These are phyloP conservation scores for Komagataella populi DNA, from an alignment of 805 yeast species.

Conservation along the genomic window DNA sequence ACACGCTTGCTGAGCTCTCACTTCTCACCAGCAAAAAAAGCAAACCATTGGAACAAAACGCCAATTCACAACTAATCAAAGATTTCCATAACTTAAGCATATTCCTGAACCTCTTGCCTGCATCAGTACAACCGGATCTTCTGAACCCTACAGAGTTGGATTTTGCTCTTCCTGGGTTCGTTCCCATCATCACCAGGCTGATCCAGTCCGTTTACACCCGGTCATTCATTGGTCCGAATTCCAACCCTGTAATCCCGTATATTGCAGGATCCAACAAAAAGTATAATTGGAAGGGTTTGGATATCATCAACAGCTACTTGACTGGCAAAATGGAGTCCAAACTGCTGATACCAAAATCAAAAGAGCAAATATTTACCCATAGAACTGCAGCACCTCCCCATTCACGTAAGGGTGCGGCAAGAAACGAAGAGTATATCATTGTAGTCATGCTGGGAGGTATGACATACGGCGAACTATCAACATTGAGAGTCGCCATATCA, in stretches of 20 bases:
- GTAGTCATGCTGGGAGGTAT: slow-evolving; percentile 71
- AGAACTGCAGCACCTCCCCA: slow-evolving; percentile 16
- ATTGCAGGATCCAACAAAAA: slow-evolving; percentile 13
- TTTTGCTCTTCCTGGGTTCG: slow-evolving; percentile 69
- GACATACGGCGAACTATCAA: slow-evolving; percentile 72
- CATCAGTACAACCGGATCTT: slow-evolving; percentile 9
- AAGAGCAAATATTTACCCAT: slow-evolving; percentile 13
- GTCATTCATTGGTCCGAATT: slow-evolving; percentile 25
- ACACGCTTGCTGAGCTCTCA: slow-evolving; percentile 32
- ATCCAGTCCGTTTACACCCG: slow-evolving; percentile 57
- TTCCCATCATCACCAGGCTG: slow-evolving; percentile 61
- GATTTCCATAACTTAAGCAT: slow-evolving; percentile 19
- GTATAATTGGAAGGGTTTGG: slow-evolving; percentile 27
- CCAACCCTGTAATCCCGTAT: slow-evolving; percentile 9
- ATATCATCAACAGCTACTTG: slow-evolving; percentile 25
- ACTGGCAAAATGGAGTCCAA: slow-evolving; percentile 20
- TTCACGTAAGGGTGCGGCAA: slow-evolving; percentile 5
- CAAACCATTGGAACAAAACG: not conserved
- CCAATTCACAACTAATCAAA: slow-evolving; percentile 15
- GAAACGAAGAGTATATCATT: slow-evolving; percentile 20
- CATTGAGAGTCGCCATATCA: slow-evolving; percentile 47
- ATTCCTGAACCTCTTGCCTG: slow-evolving; percentile 37
- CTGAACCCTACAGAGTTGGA: slow-evolving; percentile 25
- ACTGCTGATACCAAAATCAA: slow-evolving; percentile 17
- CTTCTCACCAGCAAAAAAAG: slow-evolving; percentile 24